Base-by-base conservation (phyloP, 2,329 filamentous ascomycete genomes). In the Xylariaceae sp. region DNA sequence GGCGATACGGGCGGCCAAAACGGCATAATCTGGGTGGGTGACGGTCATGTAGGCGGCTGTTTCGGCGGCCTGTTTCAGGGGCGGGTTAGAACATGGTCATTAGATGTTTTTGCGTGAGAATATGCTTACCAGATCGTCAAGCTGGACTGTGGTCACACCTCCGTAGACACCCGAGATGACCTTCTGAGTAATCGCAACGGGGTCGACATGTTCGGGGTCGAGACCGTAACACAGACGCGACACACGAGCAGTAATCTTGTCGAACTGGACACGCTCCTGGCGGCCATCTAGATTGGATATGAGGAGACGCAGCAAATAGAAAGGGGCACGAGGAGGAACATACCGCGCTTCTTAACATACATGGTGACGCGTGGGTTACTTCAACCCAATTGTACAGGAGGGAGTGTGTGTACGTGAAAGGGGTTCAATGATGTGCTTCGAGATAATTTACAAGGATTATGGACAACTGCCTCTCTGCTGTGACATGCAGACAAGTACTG, bases 21-120 rank as follows among this genome's bases (percentile, higher is more conserved):
- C 94, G 67, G 93, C 93, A 69, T 98, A 98, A 74, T 98, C 93
- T 62, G 93, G 93, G 69, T 98, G 93, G 53, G 92, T 98, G 60
- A 96, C 92, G 50, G 93, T 98, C 93, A 98, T 98, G 77, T 98
- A 98, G 47, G 93, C 93, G 61, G 93, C 93, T 61, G 93, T 98
- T 76, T 98, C 93, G 61, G 93, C 93, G 64, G 93, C 93, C 92
- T 97, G 61, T 52, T 49, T 33, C 22, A 39, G 32, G 48, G 23
- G 6, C 16, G 17, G 35, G 22, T 48, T 64, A 34, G 39, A 12
- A 48, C 17, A 19, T 22, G 22, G 21, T 21, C 38, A 52, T 44
- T 47, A 23, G 12, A 44, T 16, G n/a, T 6, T 5, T 35, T 3
- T 35, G n/a, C 29, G 11, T 32, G 37, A n/a, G 49, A 22, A 19